A percentile compares a stretch with the other conserved stretches of the same genome.
Evolutionary conservation across 257 asterid species (phyloP).

Genomic region (Gentiana straminea): DNA sequence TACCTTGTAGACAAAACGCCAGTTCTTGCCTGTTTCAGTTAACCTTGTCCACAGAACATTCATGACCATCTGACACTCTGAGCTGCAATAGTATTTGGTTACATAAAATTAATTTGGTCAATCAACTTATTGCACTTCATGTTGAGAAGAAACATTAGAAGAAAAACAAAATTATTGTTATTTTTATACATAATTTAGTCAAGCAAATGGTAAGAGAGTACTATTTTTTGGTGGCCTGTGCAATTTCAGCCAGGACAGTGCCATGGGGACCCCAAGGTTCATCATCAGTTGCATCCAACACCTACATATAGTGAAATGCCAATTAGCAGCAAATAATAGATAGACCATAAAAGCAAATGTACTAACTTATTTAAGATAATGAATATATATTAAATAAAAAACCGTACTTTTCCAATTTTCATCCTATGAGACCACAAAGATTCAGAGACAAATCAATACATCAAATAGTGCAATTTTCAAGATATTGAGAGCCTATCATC

Average conservation of each 20-base stretch:
- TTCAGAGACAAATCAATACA: not conserved
- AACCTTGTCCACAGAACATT: slow-evolving; percentile 82
- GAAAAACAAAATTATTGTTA: too few relatives aligned
- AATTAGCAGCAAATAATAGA: not conserved
- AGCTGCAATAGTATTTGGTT: slow-evolving; percentile 29
- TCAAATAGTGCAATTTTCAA: too few relatives aligned
- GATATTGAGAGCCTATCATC: too few relatives aligned
- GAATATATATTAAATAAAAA: too few relatives aligned
- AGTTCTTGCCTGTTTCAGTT: slow-evolving; percentile 68
- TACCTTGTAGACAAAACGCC: slow-evolving; percentile 91
- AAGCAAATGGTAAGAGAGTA: slow-evolving; percentile 11
- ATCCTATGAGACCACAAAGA: not conserved
- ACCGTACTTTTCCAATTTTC: too few relatives aligned
- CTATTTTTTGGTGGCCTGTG: slow-evolving; percentile 89
- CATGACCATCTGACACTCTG: slow-evolving; percentile 81
- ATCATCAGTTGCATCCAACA: slow-evolving; percentile 90
- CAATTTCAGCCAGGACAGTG: slow-evolving; percentile 85
- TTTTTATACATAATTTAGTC: too few relatives aligned
- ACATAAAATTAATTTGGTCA: not conserved
- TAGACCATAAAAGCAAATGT: not conserved
- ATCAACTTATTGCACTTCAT: too few relatives aligned
- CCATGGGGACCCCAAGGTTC: slow-evolving; percentile 99
- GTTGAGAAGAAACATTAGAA: too few relatives aligned
- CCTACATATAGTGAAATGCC: slow-evolving; percentile 31
- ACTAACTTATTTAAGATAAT: not conserved